These are phyloP conservation scores for Miscanthus sacchariflorus DNA, from an alignment of 202 grass and related monocot species.

Conservation along the genomic window DNA sequence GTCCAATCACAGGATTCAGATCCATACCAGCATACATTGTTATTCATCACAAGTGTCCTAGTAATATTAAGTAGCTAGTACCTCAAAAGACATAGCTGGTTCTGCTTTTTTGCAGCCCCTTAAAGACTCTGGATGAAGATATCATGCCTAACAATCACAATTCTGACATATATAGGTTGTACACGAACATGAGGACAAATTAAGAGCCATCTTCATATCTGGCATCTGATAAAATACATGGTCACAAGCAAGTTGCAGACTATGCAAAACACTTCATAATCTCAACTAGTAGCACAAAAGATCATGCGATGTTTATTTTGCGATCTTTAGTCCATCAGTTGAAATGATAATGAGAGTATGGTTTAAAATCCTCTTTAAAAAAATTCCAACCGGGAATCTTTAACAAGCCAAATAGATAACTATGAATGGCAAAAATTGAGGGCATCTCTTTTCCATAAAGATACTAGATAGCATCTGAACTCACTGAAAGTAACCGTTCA, in stretches of 20 bases:
- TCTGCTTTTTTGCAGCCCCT: conserved; percentile 25
- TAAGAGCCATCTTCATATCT: conserved; percentile 10
- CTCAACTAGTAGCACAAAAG: not conserved
- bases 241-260: not conserved
- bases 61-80: not conserved
- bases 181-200: conserved; percentile 6
- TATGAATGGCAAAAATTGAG: not conserved
- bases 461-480: not conserved
- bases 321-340: not conserved
- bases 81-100: conserved; percentile 17
- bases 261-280: not conserved
- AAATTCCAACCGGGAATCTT: not conserved
- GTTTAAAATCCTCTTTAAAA: not conserved
- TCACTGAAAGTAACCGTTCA: conserved; percentile 26
- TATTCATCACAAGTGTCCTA: conserved; percentile 5
- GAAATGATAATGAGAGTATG: not conserved
- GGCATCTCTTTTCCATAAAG: conserved; percentile 13
- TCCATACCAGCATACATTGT: not conserved
- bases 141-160: conserved; percentile 22
- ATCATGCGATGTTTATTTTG: not conserved
- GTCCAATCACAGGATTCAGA: not conserved
- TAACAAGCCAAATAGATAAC: not conserved
- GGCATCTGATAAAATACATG: conserved; percentile 24
- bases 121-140: conserved; percentile 22
- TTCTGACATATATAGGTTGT: conserved; percentile 10